Percentiles rank a stretch among this genome's conserved stretches.
phyloP scores from a whole-genome alignment of 305 asterid genomes.

The Solanum aculeatissimum region DNA sequence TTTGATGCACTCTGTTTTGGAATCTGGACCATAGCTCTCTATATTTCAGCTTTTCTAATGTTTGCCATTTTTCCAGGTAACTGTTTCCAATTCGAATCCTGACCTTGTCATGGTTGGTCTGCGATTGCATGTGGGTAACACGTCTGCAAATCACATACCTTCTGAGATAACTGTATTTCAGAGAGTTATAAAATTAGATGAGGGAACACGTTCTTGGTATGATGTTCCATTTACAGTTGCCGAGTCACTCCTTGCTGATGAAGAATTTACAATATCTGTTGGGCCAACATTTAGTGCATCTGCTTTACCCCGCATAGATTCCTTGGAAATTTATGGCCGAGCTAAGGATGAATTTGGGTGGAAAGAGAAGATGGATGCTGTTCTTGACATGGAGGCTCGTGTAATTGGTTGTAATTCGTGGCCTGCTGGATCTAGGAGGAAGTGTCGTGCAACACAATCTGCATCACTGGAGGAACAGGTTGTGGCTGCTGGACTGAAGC shows the following conservation, averaged over 20 bases:
- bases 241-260: constrained; percentile 97
- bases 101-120: constrained; percentile 97
- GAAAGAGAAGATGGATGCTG: constrained; percentile 98
- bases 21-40: neutral
- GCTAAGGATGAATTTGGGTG: constrained; percentile 99
- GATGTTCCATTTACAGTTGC: constrained; percentile 97
- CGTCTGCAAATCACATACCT: constrained; percentile 87
- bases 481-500: constrained; percentile 91
- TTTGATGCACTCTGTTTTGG: neutral
- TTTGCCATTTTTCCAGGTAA: constrained; percentile 38
- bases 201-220: constrained; percentile 99
- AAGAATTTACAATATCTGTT: constrained; percentile 68
- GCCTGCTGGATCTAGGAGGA: constrained; percentile 63
- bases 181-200: constrained; percentile 82
- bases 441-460: constrained; percentile 53
- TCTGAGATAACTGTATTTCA: constrained; percentile 84
- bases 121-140: constrained; percentile 89
- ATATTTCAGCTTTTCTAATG: neutral
- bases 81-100: constrained; percentile 89
- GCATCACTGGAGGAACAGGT: constrained; percentile 88
- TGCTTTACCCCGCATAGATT: constrained; percentile 84
- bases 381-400: constrained; percentile 93
- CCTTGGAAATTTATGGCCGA: constrained; percentile 94
- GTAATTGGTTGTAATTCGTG: constrained; percentile 64
- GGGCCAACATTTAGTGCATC: constrained; percentile 89